Evolutionary conservation across 306 rosid species (phyloP).

Genomic region (Canavalia ensiformis): DNA sequence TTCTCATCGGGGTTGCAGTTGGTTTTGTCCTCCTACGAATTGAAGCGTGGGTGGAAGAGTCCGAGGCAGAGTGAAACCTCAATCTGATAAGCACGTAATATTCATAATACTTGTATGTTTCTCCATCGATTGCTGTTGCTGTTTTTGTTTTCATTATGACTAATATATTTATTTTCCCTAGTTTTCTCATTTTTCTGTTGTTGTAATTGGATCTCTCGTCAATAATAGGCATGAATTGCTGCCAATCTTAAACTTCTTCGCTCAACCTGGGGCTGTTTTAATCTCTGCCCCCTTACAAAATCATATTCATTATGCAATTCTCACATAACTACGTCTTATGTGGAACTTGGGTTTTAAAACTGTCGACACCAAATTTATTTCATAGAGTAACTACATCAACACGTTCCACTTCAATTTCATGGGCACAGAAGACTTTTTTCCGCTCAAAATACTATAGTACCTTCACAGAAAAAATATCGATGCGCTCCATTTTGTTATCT

Average conservation of each 20-base stretch:
- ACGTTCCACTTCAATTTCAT: not conserved
- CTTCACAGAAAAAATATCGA: not conserved
- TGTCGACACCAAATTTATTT: not conserved
- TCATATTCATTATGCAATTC: not conserved
- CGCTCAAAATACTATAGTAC: not conserved
- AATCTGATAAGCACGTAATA: slow-evolving; percentile 17
- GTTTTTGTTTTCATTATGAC: slow-evolving; percentile 12
- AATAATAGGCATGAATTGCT: not conserved
- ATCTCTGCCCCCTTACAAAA: not conserved
- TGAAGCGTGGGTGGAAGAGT: slow-evolving; percentile 53
- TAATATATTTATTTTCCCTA: not conserved
- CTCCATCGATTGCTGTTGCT: slow-evolving; percentile 3
- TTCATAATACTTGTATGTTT: slow-evolving; percentile 13
- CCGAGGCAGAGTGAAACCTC: slow-evolving; percentile 38
- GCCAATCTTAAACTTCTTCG: not conserved
- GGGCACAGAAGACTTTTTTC: not conserved
- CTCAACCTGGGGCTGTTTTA: not conserved
- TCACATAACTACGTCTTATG: not conserved
- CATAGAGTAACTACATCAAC: not conserved
- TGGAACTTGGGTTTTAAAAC: not conserved
- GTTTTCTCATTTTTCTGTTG: slow-evolving; percentile 3
- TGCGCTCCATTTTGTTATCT: not conserved
- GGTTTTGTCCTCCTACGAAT: slow-evolving; percentile 53
- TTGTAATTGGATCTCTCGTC: slow-evolving; percentile 7
- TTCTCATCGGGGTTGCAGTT: slow-evolving; percentile 54